A percentile compares a stretch with the other conserved stretches of the same genome.
These are phyloP conservation scores for Tolypocladium ovalisporum DNA, from an alignment of 2,329 filamentous ascomycete species.

Conservation along the genomic window DNA sequence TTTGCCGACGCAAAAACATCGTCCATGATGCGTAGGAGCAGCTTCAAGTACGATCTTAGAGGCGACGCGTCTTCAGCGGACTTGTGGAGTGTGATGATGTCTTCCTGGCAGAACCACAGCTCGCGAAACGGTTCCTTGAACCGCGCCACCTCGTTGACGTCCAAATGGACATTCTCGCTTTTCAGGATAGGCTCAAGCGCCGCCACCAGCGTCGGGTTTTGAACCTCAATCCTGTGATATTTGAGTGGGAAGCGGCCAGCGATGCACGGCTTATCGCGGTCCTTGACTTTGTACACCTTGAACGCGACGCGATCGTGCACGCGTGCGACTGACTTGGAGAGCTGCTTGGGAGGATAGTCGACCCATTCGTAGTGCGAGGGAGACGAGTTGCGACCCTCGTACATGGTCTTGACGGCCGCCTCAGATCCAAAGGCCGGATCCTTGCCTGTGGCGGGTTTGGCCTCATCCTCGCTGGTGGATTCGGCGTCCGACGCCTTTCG, in stretches of 20 bases:
- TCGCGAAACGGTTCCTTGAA: constrained; percentile 29
- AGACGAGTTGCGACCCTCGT: constrained; percentile 21
- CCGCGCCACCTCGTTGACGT: constrained; percentile 20
- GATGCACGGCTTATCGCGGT: constrained; percentile 27
- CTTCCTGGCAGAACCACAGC: constrained; percentile 33
- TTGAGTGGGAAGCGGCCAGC: constrained; percentile 26
- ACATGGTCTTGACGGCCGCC: constrained; percentile 25
- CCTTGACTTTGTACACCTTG: constrained; percentile 35
- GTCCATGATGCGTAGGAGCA: constrained; percentile 28
- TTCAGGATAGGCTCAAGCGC: constrained; percentile 31
- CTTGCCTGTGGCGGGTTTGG: constrained; percentile 5
- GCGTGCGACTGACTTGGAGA: constrained; percentile 24
- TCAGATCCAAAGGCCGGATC: constrained; percentile 18
- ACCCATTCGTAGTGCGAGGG: constrained; percentile 22
- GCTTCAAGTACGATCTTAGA: constrained; percentile 25
- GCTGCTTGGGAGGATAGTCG: constrained; percentile 29
- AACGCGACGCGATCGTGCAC: constrained; percentile 30
- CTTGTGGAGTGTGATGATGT: constrained; percentile 22
- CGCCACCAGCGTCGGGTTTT: constrained; percentile 28
- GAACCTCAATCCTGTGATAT: constrained; percentile 28
- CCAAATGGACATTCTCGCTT: constrained; percentile 27
- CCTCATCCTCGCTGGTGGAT: neutral
- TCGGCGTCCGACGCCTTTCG: constrained; percentile 4
- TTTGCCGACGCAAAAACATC: constrained; percentile 32
- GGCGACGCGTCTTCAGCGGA: constrained; percentile 12